Evolutionary conservation across 208 protist genomes (phyloP), one percentile per base, ranked within the genome.

Genomic region (Phytomonas francai): DNA sequence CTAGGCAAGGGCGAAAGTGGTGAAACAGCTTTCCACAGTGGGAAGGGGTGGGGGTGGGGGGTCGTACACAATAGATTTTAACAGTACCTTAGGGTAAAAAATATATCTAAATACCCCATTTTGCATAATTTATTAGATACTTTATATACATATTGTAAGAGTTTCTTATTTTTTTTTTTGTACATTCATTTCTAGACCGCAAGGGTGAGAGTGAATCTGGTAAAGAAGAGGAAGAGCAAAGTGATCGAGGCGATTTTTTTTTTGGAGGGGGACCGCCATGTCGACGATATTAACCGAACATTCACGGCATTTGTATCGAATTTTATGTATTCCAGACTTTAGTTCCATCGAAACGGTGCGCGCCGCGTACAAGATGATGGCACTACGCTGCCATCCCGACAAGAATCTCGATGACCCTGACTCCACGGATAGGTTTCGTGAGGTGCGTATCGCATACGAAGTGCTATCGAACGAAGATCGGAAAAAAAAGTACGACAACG

Each of bases 381-480:
- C 93, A 7, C 79, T 98, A 9, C 85, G 96, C 51, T 98, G 93
- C 64, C 97, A 99, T 72, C 97, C 97, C 9, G 97, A 99, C 77
- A 97, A 97, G 70, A 98, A 98, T 63, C 71, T 86, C 28, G 77
- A 83, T 36, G 87, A 96, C 67, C 78, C 87, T 0, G 78, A 77
- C 33, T 87, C 90, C n/a, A 80, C 76, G 11, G 84, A 96, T 7
- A 90, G 88, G 57, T 97, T 97, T 71, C 72, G 89, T 31, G 77
- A 87, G 33, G 91, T 99, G 32, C 85, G 78, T 42, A 65, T 90
- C 29, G 98, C 98, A 34, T 99, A 99, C 78, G 97, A 99, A 34
- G 87, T 99, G 12, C 87, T 99, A 1, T 88, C 77, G 9, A 93
- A 99, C 61, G 65, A 67, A 22, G 80, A 98, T 66, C 94, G 98